Conservation (phyloP, 805 yeast genomes). For the Zygosaccharomyces bailii region DNA sequence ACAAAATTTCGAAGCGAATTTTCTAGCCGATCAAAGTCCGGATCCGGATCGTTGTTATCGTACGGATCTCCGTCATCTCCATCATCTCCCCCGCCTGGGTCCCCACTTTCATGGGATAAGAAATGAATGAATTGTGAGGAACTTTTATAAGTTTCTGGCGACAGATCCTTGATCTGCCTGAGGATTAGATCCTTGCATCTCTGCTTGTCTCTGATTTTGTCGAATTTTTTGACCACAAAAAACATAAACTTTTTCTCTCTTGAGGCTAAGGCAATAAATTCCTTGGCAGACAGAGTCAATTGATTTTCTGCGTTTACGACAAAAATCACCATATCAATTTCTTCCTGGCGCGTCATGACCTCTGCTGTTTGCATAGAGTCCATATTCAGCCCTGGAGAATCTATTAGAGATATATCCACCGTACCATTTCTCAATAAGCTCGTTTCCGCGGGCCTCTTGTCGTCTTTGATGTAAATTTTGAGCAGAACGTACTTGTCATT, state of each 20-base stretch:
- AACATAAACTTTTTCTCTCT: conserved; percentile 88
- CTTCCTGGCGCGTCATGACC: conserved; percentile 93
- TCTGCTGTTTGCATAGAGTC: conserved; percentile 93
- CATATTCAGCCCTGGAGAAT: conserved; percentile 95
- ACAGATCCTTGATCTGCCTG: conserved; percentile 77
- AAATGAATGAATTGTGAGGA: conserved; percentile 92
- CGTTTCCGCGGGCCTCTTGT: conserved; percentile 52
- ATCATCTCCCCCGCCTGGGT: conserved; percentile 36
- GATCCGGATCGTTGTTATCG: conserved; percentile 40
- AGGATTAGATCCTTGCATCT: conserved; percentile 73
- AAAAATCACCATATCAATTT: conserved; percentile 91
- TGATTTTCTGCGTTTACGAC: conserved; percentile 97
- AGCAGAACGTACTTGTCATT: conserved; percentile 69
- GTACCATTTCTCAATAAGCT: conserved; percentile 84
- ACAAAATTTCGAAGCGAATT: conserved; percentile 81
- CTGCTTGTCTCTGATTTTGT: conserved; percentile 74
- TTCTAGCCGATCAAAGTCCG: conserved; percentile 80
- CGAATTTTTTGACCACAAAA: conserved; percentile 91
- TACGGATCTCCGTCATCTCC: conserved; percentile 38
- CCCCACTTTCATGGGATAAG: conserved; percentile 61
- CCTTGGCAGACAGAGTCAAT: conserved; percentile 89
- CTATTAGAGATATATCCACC: conserved; percentile 87
- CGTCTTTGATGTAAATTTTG: conserved; percentile 78
- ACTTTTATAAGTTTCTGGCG: conserved; percentile 89
- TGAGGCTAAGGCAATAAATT: conserved; percentile 86